A percentile compares a stretch with the other conserved stretches of the same genome.
These are phyloP conservation scores for Neophaeococcomyces mojaviensis DNA, from an alignment of 2,329 filamentous ascomycete species.

Conservation along the genomic window DNA sequence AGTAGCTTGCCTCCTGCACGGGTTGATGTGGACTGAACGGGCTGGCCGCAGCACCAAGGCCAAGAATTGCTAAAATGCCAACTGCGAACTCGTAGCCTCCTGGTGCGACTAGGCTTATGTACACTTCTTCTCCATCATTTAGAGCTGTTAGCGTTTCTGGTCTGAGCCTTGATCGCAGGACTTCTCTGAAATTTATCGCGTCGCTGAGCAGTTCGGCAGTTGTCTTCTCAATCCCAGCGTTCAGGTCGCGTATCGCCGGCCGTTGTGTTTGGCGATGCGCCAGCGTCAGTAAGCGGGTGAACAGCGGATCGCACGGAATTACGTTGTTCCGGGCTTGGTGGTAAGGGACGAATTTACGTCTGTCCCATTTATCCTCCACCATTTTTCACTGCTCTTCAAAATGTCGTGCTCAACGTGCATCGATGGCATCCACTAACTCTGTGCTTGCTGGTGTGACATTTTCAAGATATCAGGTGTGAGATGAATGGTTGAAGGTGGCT, in stretches of 20 bases:
- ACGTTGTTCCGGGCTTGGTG: constrained; percentile 25
- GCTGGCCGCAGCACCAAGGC: constrained; percentile 29
- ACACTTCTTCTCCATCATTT: constrained; percentile 26
- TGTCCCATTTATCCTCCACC: constrained; percentile 11
- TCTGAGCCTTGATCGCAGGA: constrained; percentile 17
- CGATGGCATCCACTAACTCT: no score
- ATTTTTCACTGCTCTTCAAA: no score
- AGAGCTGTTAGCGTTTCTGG: constrained; percentile 20
- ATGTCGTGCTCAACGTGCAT: no score
- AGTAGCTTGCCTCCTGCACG: constrained; percentile 28
- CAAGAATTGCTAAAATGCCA: constrained; percentile 29
- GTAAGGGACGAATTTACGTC: constrained; percentile 25
- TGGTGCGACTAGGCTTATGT: constrained; percentile 28
- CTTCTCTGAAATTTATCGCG: constrained; percentile 25
- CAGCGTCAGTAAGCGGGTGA: constrained; percentile 28
- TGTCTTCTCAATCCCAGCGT: constrained; percentile 27
- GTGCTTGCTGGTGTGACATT: not conserved
- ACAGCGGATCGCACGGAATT: constrained; percentile 28
- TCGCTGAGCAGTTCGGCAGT: constrained; percentile 30
- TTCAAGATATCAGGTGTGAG: not conserved
- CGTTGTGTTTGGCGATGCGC: constrained; percentile 23
- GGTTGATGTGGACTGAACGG: constrained; percentile 28
- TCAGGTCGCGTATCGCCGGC: constrained; percentile 28
- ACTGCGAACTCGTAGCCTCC: constrained; percentile 33
- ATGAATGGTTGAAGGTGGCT: not conserved